phyloP scores from a whole-genome alignment of 768 basidiomycete species.

The Neoboletus brunneissimus region DNA sequence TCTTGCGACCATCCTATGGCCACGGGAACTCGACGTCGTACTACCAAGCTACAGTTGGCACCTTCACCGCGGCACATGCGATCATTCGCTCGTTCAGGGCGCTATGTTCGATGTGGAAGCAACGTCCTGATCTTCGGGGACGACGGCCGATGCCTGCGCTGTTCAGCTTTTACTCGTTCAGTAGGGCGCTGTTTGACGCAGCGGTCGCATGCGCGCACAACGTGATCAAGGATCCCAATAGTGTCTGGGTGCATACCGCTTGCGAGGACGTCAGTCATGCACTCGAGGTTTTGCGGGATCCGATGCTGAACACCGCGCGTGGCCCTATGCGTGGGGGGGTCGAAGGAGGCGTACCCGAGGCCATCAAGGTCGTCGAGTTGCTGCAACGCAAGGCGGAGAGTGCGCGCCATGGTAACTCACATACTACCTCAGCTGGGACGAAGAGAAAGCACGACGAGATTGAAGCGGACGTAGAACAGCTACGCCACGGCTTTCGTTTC shows the following conservation, averaged over 20 bases:
- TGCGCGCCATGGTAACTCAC: conserved; percentile 18
- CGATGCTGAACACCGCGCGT: conserved; percentile 30
- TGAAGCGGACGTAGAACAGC: conserved; percentile 33
- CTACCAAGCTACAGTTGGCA: conserved; percentile 55
- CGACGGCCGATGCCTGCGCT: conserved; percentile 41
- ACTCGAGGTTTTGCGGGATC: conserved; percentile 42
- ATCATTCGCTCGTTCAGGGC: conserved; percentile 53
- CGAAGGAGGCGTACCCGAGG: conserved; percentile 36
- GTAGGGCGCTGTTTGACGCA: conserved; percentile 63
- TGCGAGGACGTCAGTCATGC: conserved; percentile 45
- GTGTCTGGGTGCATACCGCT: conserved; percentile 47
- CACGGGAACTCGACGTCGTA: conserved; percentile 31
- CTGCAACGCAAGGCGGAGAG: conserved; percentile 41
- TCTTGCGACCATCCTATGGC: conserved; percentile 43
- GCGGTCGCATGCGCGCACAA: conserved; percentile 63
- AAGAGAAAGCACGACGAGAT: conserved; percentile 46
- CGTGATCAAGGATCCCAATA: conserved; percentile 50
- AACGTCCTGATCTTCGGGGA: conserved; percentile 31
- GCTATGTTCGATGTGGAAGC: conserved; percentile 41
- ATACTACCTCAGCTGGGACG: conserved; percentile 26
- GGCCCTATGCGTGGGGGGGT: conserved; percentile 33
- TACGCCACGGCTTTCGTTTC: conserved; percentile 37
- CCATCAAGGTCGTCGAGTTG: conserved; percentile 39
- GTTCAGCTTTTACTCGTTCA: conserved; percentile 58
- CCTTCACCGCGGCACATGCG: conserved; percentile 62